Base-by-base conservation (phyloP, 2,329 filamentous ascomycete genomes). In the Aspergillus fijiensis region DNA sequence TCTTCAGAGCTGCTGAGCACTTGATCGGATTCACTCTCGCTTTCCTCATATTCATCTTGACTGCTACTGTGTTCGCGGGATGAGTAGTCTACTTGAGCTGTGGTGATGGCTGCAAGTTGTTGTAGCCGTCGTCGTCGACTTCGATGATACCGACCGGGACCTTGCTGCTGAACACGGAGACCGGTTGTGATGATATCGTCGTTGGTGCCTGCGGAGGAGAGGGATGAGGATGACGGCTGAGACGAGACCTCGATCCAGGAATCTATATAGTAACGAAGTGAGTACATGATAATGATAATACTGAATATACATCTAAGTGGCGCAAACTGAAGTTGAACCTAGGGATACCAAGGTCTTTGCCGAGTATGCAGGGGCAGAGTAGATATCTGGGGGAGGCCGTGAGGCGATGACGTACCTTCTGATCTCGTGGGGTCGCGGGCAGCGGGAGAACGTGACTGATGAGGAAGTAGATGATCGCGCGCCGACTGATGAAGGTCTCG, bases 221-320 rank as follows among this genome's bases (percentile, higher is more conserved):
- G 81, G 14, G 93, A 97, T 2, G 94, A 96, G 2, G 94, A 96
- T 0, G 94, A 97, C 7, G 94, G 92, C 69, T 95, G 91, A 4
- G 94, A 97, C 51, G 90, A 87, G 62, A 99, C 87, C 75, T 99
- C 94, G 68, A 98, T 87, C 95, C 95, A 99, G 9, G 95, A 97
- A 80, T 98, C 95, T 93, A 81, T 66, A 59, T 78, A 79, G 69
- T 77, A 76, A 50, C 70, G 74, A 33, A 77, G 74, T 79, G 76
- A 80, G 75, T 78, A 79, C 74, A 79, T 77, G 59, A 27, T 49
- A 23, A 79, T 77, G 59, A 27, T 49, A 23, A 51, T 61, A 49
- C 42, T 47, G 55, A 33, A 16, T 45, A 23, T 27, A 25, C 58
- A 35, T 60, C n/a, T n/a, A 55, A n/a, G 33, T 49, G 27, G 27